Base-by-base conservation (phyloP, 2,329 filamentous ascomycete species). In the Ceratocystis variospora region DNA sequence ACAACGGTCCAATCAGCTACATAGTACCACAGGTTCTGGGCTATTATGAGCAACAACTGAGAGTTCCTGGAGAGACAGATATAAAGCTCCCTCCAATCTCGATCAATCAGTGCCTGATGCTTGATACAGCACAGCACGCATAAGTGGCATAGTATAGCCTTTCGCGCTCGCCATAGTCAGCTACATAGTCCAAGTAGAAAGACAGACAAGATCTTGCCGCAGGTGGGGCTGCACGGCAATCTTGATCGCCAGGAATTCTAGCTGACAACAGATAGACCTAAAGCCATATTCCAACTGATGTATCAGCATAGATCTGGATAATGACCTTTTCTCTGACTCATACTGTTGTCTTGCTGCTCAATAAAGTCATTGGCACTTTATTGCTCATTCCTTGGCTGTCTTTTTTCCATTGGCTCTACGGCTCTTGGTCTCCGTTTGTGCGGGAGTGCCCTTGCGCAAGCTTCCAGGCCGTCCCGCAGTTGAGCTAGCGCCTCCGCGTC, bases 401-500 rank as follows among this genome's bases (percentile, higher is more conserved):
- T 64, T 63, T 62, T 63, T 63, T 12, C 62, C 65, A 31, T 62
- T 62, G 7, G 65, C 19, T 63, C 46, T 61, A 12, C 53, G 59
- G 19, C 28, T 57, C 50, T 62, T 65, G 12, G 12, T n/a, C 28
- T 65, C 63, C 12, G 53, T 37, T 45, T 48, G 53, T 4, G 37
- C 25, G 5, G 63, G 41, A 5, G 33, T 25, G 22, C 44, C 55
- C 53, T 28, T 44, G n/a, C 63, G 50, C 31, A 41, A 25, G 44
- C 53, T 59, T 8, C 53, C 41, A 17, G 53, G 53, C 41, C 50
- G 25, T 22, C 53, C 53, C 15, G 25, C 15, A 17, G 48, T 59
- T 15, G 10, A 28, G 53, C 28, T 46, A 31, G 31, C 8, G 19
- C 63, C 79, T 22, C 81, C 79, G 10, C 66, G 50, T 41, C 66